A percentile compares a stretch with the other conserved stretches of the same genome.
Conservation (phyloP, 345 rosid species). For the Brassica juncea region DNA sequence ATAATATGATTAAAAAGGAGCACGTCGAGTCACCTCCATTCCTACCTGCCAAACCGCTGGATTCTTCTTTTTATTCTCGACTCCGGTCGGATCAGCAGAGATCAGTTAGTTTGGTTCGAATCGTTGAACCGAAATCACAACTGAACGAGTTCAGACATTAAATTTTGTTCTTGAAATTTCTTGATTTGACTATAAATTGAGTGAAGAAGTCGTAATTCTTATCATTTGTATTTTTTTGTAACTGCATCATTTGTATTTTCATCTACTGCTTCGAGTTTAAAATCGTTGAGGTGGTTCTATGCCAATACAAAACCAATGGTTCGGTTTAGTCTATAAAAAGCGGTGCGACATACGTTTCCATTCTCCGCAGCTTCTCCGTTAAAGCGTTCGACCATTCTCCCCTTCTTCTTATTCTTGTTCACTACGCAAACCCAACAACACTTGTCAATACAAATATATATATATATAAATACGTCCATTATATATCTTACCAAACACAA, state of each 20-base stretch:
- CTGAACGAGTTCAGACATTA: neutral
- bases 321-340: slow-evolving; percentile 10
- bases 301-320: slow-evolving; percentile 16
- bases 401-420: slow-evolving; percentile 29
- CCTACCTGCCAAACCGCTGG: slow-evolving; percentile 21
- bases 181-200: neutral
- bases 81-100: neutral
- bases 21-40: slow-evolving; percentile 24
- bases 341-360: slow-evolving; percentile 21
- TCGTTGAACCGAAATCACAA: neutral
- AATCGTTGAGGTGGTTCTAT: neutral
- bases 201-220: neutral
- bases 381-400: slow-evolving; percentile 9
- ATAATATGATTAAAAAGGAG: slow-evolving; percentile 11
- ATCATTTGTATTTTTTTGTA: neutral
- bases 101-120: neutral
- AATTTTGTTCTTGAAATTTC: neutral
- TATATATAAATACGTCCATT: neutral
- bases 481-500: slow-evolving; percentile 4
- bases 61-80: neutral
- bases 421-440: slow-evolving; percentile 32
- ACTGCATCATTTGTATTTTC: neutral
- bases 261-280: neutral
- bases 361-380: slow-evolving; percentile 25
- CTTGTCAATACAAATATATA: neutral